phyloP scores from a whole-genome alignment of 2,329 filamentous ascomycete genomes.

The Magnaporthiopsis incrustans region DNA sequence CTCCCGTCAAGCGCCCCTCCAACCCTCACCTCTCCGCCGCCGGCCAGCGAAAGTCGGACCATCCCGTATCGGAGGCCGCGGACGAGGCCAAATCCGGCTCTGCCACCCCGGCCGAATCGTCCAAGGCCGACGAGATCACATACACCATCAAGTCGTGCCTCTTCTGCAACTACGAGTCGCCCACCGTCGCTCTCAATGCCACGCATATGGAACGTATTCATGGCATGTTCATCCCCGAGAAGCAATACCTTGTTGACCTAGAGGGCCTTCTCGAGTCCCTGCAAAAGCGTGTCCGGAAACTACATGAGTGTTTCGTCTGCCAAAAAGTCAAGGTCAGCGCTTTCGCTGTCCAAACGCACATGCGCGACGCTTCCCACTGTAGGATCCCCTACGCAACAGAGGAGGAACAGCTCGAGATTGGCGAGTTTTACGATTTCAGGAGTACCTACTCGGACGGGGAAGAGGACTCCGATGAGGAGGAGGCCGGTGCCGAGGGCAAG shows the following conservation, averaged over 20 bases:
- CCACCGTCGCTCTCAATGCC: constrained; percentile 66
- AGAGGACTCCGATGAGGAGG: constrained; percentile 45
- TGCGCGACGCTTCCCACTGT: constrained; percentile 95
- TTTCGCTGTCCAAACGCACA: constrained; percentile 84
- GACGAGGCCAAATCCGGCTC: constrained; percentile 36
- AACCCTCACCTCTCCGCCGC: constrained; percentile 38
- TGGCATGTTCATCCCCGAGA: constrained; percentile 93
- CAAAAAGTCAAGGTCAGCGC: constrained; percentile 72
- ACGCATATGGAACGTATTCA: constrained; percentile 88
- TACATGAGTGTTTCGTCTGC: constrained; percentile 82
- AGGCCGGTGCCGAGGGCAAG: constrained; percentile 39
- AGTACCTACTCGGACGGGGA: constrained; percentile 86
- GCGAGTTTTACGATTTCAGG: constrained; percentile 94
- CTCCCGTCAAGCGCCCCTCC: constrained; percentile 46
- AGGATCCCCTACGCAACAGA: constrained; percentile 89
- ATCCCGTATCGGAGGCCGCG: constrained; percentile 28
- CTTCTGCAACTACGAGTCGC: constrained; percentile 85
- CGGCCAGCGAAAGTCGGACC: constrained; percentile 36
- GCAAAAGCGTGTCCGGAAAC: constrained; percentile 69
- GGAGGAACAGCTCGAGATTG: constrained; percentile 86
- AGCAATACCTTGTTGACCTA: constrained; percentile 70
- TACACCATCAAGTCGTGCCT: constrained; percentile 55
- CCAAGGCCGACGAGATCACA: constrained; percentile 2
- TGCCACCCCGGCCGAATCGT: constrained; percentile 24
- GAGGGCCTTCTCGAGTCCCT: constrained; percentile 75